Percentiles rank a stretch among this genome's conserved stretches.
Conservation (phyloP, 345 rosid species). For the Moricandia moricandioides region DNA sequence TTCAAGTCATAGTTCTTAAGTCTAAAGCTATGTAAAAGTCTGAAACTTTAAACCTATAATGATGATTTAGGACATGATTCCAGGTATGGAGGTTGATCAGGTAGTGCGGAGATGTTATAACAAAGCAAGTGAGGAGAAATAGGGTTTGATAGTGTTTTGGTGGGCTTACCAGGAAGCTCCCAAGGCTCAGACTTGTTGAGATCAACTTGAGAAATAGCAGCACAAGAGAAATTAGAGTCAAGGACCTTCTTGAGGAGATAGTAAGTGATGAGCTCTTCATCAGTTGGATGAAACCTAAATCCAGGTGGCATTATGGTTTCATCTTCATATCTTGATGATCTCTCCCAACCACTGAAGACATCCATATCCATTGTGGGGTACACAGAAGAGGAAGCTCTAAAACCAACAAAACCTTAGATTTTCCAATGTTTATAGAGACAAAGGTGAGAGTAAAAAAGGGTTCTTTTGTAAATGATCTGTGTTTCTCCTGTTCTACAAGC, state of each 20-base stretch:
- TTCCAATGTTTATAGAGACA: not conserved
- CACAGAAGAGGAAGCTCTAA: not conserved
- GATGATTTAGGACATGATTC: not conserved
- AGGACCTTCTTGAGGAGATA: constrained; percentile 82
- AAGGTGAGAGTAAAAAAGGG: not conserved
- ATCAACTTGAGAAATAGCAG: constrained; percentile 88
- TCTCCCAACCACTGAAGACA: constrained; percentile 41
- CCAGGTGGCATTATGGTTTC: constrained; percentile 78
- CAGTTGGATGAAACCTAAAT: constrained; percentile 90
- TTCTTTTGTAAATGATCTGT: constrained; percentile 32
- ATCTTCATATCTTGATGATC: constrained; percentile 27
- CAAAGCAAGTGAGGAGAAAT: not conserved
- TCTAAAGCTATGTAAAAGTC: not conserved
- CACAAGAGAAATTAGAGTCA: constrained; percentile 64
- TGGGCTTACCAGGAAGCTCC: constrained; percentile 81
- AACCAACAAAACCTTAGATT: constrained; percentile 15
- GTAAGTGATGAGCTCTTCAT: constrained; percentile 85
- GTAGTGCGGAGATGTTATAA: not conserved
- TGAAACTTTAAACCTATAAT: not conserved
- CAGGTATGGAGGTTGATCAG: not conserved
- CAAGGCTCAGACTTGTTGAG: constrained; percentile 98
- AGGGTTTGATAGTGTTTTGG: not conserved
- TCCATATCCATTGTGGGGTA: constrained; percentile 46
- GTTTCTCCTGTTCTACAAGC: constrained; percentile 40
- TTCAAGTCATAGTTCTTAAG: not conserved